Base-by-base conservation (phyloP, 495 filamentous ascomycete species). In the Lasiosphaeria miniovina region DNA sequence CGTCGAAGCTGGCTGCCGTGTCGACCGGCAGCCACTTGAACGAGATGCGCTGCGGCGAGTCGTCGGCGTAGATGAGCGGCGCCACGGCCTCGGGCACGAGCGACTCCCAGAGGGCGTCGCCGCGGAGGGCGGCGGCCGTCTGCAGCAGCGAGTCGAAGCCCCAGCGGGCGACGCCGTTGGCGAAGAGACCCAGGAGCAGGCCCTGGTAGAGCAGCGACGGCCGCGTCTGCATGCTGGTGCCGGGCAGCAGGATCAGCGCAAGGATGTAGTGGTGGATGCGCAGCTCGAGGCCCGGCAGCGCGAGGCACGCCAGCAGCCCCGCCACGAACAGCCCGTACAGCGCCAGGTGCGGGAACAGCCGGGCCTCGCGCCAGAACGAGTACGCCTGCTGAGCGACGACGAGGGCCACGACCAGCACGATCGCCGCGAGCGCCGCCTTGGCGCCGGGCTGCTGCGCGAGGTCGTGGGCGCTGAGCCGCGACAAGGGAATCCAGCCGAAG, bases 201-300 rank as follows among this genome's bases (percentile, higher is more conserved):
- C 93, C 93, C 66, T 96, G 91, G 61, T 90, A 96, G 8, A 94
- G 70, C 12, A 96, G 71, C 0, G 84, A 86, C 0, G 88, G 86
- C 0, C 93, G 82, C 3, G 88, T 96, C 57, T 93, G 90, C 52
- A 96, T 82, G 46, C 85, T 84, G 0, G 93, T 96, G 0, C 91
- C 91, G 0, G 90, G 91, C 12, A 96, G 84, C 0, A 98, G 82
- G 2, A 84, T 70, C 2, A 97, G 76, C 10, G 89, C 92, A 12
- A 98, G 82, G 63, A 98, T 88, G 64, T 98, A 98, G 71, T 98
- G 94, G 66, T 98, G 94, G 59, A 98, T 94, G n/a, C 94, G 84
- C 48, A 98, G 81, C 54, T 84, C 87, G 2, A 95, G 85, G 24
- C 82, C 82, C 0, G 93, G 92, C 3, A 96, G 74, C 2, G 81